A percentile compares a stretch with the other conserved stretches of the same genome.
These are phyloP conservation scores for Coemansia sp. DNA, from an alignment of 192 early-diverging fungal species.

Conservation along the genomic window DNA sequence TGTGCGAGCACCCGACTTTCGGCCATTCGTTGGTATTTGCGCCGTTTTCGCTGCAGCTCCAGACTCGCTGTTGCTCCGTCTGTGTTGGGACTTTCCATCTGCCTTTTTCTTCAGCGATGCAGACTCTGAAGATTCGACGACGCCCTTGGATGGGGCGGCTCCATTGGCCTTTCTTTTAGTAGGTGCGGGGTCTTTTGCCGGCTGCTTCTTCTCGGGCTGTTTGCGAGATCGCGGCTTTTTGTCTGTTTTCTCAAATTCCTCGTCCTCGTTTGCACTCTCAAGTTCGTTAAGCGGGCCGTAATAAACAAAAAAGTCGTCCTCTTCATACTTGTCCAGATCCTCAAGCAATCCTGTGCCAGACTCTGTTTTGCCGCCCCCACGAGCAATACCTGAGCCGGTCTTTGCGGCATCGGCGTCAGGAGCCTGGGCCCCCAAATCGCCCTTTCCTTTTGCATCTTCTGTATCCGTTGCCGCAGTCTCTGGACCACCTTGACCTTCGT, in stretches of 20 bases:
- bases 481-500: slow-evolving; percentile 21
- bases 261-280: slow-evolving; percentile 16
- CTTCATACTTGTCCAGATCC: slow-evolving; percentile 41
- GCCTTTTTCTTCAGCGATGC: slow-evolving; percentile 19
- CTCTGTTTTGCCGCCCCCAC: background rate
- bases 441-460: background rate
- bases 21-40: slow-evolving; percentile 46
- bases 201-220: slow-evolving; percentile 38
- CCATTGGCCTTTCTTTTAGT: slow-evolving; percentile 29
- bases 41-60: slow-evolving; percentile 9
- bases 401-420: background rate
- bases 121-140: slow-evolving; percentile 10
- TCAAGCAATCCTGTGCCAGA: slow-evolving; percentile 14
- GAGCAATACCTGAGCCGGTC: background rate
- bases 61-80: slow-evolving; percentile 23
- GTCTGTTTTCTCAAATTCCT: slow-evolving; percentile 23
- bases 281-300: slow-evolving; percentile 52
- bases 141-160: slow-evolving; percentile 17
- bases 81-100: slow-evolving; percentile 26
- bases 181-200: slow-evolving; percentile 22
- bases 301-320: slow-evolving; percentile 56
- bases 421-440: background rate
- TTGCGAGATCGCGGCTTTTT: slow-evolving; percentile 33
- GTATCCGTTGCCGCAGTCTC: background rate
- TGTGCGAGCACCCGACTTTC: slow-evolving; percentile 47